Percentiles rank a stretch among this genome's conserved stretches.
Conservation (phyloP, 805 yeast species). For the Candida khao-thaluensis region DNA sequence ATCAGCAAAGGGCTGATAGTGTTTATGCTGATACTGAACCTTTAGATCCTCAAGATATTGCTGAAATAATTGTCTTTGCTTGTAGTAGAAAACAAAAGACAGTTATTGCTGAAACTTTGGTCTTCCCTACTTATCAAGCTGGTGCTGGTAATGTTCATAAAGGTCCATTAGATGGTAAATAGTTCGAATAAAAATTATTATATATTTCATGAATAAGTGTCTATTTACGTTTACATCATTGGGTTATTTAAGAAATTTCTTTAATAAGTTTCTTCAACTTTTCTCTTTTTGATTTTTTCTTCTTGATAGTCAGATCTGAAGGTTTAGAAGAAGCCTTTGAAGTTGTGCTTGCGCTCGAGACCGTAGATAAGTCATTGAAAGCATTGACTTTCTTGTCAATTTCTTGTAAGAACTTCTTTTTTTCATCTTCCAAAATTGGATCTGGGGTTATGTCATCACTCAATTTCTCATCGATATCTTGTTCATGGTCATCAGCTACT, state of each 20-base stretch:
- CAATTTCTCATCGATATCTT: slow-evolving; percentile 12
- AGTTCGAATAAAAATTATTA: background rate
- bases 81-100: slow-evolving; percentile 33
- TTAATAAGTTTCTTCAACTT: slow-evolving; percentile 9
- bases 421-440: slow-evolving; percentile 18
- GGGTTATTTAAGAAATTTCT: slow-evolving; percentile 9
- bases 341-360: background rate
- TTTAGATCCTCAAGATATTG: slow-evolving; percentile 35
- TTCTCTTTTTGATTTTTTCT: slow-evolving; percentile 10
- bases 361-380: slow-evolving; percentile 3
- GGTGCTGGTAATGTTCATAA: slow-evolving; percentile 25
- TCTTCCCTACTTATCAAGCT: slow-evolving; percentile 40
- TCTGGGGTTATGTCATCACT: background rate
- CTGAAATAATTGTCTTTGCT: slow-evolving; percentile 39
- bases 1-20: slow-evolving; percentile 27
- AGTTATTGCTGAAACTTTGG: slow-evolving; percentile 39
- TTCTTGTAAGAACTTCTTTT: slow-evolving; percentile 24
- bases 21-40: slow-evolving; percentile 38
- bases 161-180: slow-evolving; percentile 14
- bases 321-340: slow-evolving; percentile 2
- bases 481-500: slow-evolving; percentile 5
- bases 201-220: slow-evolving; percentile 1
- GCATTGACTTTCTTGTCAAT: slow-evolving; percentile 28
- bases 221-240: slow-evolving; percentile 5
- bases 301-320: slow-evolving; percentile 1